These are phyloP conservation scores for Argentina anserina DNA, from an alignment of 306 rosid genomes.

Conservation along the genomic window DNA sequence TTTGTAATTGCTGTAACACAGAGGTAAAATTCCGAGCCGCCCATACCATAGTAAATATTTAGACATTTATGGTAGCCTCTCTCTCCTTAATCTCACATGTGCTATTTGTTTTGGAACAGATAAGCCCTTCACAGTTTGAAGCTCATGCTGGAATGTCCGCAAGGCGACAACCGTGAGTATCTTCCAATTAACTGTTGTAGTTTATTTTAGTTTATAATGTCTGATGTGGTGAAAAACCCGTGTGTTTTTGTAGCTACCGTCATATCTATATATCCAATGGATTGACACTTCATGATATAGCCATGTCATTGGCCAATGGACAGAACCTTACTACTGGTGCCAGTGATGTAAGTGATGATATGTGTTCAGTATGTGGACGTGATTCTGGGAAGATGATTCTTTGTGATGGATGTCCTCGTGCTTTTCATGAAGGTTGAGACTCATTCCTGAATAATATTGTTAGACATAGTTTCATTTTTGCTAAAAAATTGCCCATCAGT, in stretches of 20 bases:
- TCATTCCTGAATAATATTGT: not conserved
- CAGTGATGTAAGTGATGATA: conserved; percentile 96
- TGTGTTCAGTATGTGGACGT: conserved; percentile 89
- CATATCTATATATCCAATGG: conserved; percentile 95
- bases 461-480: not conserved
- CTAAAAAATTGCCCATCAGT: not conserved
- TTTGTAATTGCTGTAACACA: conserved; percentile 72
- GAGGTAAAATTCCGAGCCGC: conserved; percentile 55
- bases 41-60: conserved; percentile 3
- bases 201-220: conserved; percentile 18
- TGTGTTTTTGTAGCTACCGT: conserved; percentile 68
- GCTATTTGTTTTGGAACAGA: conserved; percentile 44
- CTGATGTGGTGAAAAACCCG: conserved; percentile 16
- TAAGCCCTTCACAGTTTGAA: conserved; percentile 99
- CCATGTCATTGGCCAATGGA: conserved; percentile 89
- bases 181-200: conserved; percentile 16
- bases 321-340: conserved; percentile 85
- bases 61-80: conserved; percentile 1
- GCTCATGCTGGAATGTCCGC: conserved; percentile 99
- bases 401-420: conserved; percentile 89
- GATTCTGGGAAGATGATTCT: conserved; percentile 82
- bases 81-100: conserved; percentile 5
- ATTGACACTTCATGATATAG: conserved; percentile 93
- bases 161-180: conserved; percentile 98
- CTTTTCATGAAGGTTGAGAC: conserved; percentile 80